These are phyloP conservation scores for Ophiostoma ips DNA, from an alignment of 2,329 filamentous ascomycete species.

Conservation along the genomic window DNA sequence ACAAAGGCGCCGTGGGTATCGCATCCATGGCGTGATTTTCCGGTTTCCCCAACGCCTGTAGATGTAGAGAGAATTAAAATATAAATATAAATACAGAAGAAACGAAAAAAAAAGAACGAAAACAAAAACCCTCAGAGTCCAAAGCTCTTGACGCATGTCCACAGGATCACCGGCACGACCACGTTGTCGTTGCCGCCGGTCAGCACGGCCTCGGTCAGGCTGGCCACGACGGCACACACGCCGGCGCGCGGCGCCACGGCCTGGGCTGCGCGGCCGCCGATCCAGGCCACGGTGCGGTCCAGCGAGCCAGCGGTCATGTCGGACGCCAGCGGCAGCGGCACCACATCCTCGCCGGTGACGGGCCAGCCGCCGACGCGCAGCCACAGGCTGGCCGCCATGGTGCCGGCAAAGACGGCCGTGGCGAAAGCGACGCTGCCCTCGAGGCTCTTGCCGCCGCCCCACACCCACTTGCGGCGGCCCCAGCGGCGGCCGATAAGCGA, in stretches of 20 bases:
- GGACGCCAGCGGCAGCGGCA: not conserved
- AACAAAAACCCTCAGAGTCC: constrained; percentile 30
- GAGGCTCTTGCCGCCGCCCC: constrained; percentile 91
- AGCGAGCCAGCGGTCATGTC: not conserved
- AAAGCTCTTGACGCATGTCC: constrained; percentile 77
- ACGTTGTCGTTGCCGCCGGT: constrained; percentile 99
- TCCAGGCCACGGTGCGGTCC: constrained; percentile 13
- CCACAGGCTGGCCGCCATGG: constrained; percentile 60
- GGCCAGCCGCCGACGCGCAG: constrained; percentile 64
- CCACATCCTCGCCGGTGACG: constrained; percentile 36
- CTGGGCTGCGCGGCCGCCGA: constrained; percentile 16
- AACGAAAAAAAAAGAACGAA: not conserved
- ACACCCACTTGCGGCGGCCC: constrained; percentile 83
- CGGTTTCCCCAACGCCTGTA: not conserved
- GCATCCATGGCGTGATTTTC: no score
- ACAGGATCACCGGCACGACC: constrained; percentile 82
- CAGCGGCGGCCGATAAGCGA: constrained; percentile 79
- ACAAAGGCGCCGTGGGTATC: no score
- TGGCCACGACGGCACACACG: constrained; percentile 65
- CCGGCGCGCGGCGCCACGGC: constrained; percentile 56
- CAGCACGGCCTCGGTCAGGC: constrained; percentile 84
- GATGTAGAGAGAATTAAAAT: no score
- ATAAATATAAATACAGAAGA: not conserved
- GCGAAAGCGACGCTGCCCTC: constrained; percentile 80
- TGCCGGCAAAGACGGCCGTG: constrained; percentile 59